Percentiles rank a stretch among this genome's conserved stretches.
Evolutionary conservation across 2,329 filamentous ascomycete species (phyloP).

Genomic region (Curvularia spicifera): DNA sequence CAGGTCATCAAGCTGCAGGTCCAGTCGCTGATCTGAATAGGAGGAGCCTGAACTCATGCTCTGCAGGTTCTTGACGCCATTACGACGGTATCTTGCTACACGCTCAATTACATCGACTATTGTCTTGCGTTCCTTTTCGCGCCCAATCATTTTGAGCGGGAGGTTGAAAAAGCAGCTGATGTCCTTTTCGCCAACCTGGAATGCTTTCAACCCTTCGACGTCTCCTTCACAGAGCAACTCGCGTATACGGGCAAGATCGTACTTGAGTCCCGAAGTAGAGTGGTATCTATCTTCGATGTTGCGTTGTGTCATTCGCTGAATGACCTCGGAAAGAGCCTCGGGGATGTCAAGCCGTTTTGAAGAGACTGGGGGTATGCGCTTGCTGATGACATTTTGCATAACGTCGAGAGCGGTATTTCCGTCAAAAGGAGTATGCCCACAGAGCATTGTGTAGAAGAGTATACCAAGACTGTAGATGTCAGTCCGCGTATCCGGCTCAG

Average conservation of each 20-base stretch:
- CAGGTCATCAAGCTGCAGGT: conserved; percentile 58
- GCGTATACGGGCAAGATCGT: conserved; percentile 78
- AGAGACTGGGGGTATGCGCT: conserved; percentile 77
- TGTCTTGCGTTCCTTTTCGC: conserved; percentile 72
- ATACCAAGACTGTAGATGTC: conserved; percentile 94
- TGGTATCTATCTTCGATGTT: conserved; percentile 87
- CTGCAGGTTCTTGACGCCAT: conserved; percentile 51
- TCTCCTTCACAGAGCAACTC: conserved; percentile 78
- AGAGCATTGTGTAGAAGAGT: conserved; percentile 76
- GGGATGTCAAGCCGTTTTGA: conserved; percentile 82
- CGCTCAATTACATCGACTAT: conserved; percentile 76
- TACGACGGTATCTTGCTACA: conserved; percentile 69
- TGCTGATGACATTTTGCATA: conserved; percentile 84
- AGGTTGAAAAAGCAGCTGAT: conserved; percentile 92
- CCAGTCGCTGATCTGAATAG: conserved; percentile 58
- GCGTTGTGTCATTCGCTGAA: conserved; percentile 92
- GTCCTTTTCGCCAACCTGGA: conserved; percentile 80
- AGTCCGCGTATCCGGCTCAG: conserved; percentile 83
- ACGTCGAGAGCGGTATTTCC: conserved; percentile 85
- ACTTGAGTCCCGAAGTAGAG: conserved; percentile 82
- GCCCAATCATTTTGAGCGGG: conserved; percentile 80
- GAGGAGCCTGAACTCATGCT: conserved; percentile 62
- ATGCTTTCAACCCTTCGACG: conserved; percentile 71
- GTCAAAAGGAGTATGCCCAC: conserved; percentile 79
- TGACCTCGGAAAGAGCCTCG: conserved; percentile 79